Base-by-base conservation (phyloP, 139 green algal species). In the Chlamydomonas sp. region DNA sequence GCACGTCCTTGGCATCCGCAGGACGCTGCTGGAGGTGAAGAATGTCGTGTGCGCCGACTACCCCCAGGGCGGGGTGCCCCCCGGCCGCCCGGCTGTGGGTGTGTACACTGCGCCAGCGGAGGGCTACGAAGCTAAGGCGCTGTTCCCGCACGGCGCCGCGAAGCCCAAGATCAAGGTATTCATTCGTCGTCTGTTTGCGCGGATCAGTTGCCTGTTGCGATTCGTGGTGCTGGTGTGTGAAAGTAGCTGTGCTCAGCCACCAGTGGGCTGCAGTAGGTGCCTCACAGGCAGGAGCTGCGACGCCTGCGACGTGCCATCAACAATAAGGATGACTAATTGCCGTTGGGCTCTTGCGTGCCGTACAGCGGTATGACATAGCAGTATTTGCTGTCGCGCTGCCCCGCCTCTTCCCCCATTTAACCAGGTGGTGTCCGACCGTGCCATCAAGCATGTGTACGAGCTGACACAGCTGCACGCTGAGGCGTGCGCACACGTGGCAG, bases 391-490 rank as follows among this genome's bases (percentile, higher is more conserved):
- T 49, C 31, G 31, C 31, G 31, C 31, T 49, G 31, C 31, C 31
- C 31, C 31, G 66, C 12, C 12, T 71, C 66, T 71, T 71, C 66
- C 66, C 31, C 76, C 76, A 17, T 80, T n/a, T 63, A 12, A 4
- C 57, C 72, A 87, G 31, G 90, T 92, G 9, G 90, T 92, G 20
- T 90, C 86, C 18, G 90, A 92, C 78, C 85, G 90, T 15, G 90
- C 90, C 77, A 92, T 92, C 82, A 92, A 92, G 79, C 90, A 92
- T 83, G n/a, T 92, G 20, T 75, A 89, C 57, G 86, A 92, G 82
- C 90, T 92, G 14, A 87, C 73, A 12, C 7, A 62, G 63, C 78
- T 90, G 58, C 76, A 80, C 76, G 31, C 31, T 49, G 31, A 49
- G 31, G 31, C 31, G 31, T 49, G 31, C 31, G 31, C 31, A 49